A percentile compares a stretch with the other conserved stretches of the same genome.
phyloP scores from a whole-genome alignment of 2,329 filamentous ascomycete genomes.

The Aspergillus texensis region DNA sequence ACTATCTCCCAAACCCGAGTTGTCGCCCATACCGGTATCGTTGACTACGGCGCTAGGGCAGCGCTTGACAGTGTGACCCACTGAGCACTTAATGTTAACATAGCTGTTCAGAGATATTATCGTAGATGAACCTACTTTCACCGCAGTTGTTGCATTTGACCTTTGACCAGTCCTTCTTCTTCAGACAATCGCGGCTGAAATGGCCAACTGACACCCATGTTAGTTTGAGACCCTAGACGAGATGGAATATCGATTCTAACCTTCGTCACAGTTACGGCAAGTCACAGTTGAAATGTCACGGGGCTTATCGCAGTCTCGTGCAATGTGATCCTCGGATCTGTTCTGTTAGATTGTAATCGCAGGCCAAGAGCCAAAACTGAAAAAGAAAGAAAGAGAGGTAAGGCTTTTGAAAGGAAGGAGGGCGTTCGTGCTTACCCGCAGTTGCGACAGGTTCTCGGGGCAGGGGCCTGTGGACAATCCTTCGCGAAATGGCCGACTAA shows the following conservation, averaged over 20 bases:
- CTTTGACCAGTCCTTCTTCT: constrained; percentile 46
- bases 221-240: constrained; percentile 8
- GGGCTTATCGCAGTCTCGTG: constrained; percentile 47
- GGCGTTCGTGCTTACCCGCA: constrained; percentile 41
- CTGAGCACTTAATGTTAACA: constrained; percentile 24
- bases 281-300: constrained; percentile 43
- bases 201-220: constrained; percentile 40
- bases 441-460: constrained; percentile 46
- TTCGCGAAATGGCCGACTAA: constrained; percentile 50
- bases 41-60: constrained; percentile 35
- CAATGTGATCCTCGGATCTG: constrained; percentile 46
- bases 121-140: constrained; percentile 38
- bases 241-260: constrained; percentile 24
- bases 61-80: constrained; percentile 47
- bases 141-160: constrained; percentile 50
- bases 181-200: constrained; percentile 46
- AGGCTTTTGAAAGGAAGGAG: not conserved
- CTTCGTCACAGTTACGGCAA: constrained; percentile 51
- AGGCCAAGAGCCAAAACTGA: not conserved
- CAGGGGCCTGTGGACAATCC: constrained; percentile 45
- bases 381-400: not conserved
- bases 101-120: not conserved
- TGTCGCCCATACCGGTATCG: constrained; percentile 14
- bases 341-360: constrained; percentile 17
- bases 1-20: constrained; percentile 6